phyloP scores from a whole-genome alignment of 495 filamentous ascomycete species.

The Daldinia grandis region DNA sequence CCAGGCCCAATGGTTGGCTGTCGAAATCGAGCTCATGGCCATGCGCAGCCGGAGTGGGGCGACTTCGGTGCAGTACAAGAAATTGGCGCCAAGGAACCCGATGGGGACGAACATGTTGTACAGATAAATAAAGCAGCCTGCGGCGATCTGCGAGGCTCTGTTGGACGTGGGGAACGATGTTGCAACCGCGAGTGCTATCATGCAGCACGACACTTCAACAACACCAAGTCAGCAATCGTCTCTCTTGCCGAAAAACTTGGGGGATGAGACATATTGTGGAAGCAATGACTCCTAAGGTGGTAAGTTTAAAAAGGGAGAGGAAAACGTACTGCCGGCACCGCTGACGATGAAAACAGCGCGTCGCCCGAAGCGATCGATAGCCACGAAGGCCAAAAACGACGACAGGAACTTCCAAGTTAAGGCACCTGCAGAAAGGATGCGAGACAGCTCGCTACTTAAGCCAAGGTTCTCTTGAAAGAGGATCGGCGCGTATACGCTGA shows the following conservation, averaged over 20 bases:
- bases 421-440: slow-evolving; percentile 52
- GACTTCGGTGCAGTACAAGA: slow-evolving; percentile 67
- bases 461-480: slow-evolving; percentile 68
- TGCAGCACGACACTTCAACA: slow-evolving; percentile 44
- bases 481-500: slow-evolving; percentile 67
- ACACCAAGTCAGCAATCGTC: neutral
- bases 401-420: slow-evolving; percentile 64
- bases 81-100: slow-evolving; percentile 67
- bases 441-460: slow-evolving; percentile 49
- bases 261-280: neutral
- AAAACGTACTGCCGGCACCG: slow-evolving; percentile 51
- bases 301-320: neutral
- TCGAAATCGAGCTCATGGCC: slow-evolving; percentile 61
- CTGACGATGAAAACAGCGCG: slow-evolving; percentile 62
- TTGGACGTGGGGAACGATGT: slow-evolving; percentile 50
- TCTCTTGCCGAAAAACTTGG: neutral
- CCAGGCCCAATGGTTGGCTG: slow-evolving; percentile 61
- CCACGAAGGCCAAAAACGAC: slow-evolving; percentile 59
- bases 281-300: neutral
- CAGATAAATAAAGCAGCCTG: slow-evolving; percentile 65
- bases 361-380: slow-evolving; percentile 64
- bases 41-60: slow-evolving; percentile 62
- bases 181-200: slow-evolving; percentile 55
- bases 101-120: slow-evolving; percentile 69
- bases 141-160: slow-evolving; percentile 45